A percentile compares a stretch with the other conserved stretches of the same genome.
These are phyloP conservation scores for Aspergillus flavus DNA, from an alignment of 2,329 filamentous ascomycete species.

Conservation along the genomic window DNA sequence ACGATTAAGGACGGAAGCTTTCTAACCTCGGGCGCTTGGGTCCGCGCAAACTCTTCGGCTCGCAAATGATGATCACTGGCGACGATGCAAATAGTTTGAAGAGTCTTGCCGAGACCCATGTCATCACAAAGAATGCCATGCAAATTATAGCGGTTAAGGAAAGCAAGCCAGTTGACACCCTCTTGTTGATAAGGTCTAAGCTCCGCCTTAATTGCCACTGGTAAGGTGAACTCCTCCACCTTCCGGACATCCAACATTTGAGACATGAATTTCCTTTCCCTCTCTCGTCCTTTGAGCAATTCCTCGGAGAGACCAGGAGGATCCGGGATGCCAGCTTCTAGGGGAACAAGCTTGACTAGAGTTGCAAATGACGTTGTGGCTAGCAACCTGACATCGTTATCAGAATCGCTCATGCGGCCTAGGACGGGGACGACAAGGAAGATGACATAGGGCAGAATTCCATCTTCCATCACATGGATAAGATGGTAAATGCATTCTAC, in stretches of 20 bases:
- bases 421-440: slow-evolving; percentile 97
- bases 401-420: slow-evolving; percentile 96
- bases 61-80: slow-evolving; percentile 95
- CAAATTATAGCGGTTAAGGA: slow-evolving; percentile 96
- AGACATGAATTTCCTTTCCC: slow-evolving; percentile 93
- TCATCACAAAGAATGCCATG: slow-evolving; percentile 98
- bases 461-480: slow-evolving; percentile 97
- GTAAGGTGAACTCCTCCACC: slow-evolving; percentile 89
- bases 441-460: slow-evolving; percentile 94
- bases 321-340: slow-evolving; percentile 96
- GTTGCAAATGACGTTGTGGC: slow-evolving; percentile 97
- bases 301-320: slow-evolving; percentile 89
- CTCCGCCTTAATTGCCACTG: slow-evolving; percentile 95
- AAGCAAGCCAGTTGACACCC: slow-evolving; percentile 97
- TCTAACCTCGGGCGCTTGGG: slow-evolving; percentile 74
- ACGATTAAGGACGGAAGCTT: slow-evolving; percentile 89
- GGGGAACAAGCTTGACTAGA: slow-evolving; percentile 91
- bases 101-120: slow-evolving; percentile 97
- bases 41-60: slow-evolving; percentile 85
- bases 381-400: slow-evolving; percentile 90
- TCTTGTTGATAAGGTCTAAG: slow-evolving; percentile 97
- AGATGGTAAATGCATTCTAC: slow-evolving; percentile 96
- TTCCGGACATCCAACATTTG: slow-evolving; percentile 97
- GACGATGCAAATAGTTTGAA: slow-evolving; percentile 97
- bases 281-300: slow-evolving; percentile 84